Evolutionary conservation across 495 filamentous ascomycete genomes (phyloP).

Genomic region (Podospora bellae-mahoneyi): DNA sequence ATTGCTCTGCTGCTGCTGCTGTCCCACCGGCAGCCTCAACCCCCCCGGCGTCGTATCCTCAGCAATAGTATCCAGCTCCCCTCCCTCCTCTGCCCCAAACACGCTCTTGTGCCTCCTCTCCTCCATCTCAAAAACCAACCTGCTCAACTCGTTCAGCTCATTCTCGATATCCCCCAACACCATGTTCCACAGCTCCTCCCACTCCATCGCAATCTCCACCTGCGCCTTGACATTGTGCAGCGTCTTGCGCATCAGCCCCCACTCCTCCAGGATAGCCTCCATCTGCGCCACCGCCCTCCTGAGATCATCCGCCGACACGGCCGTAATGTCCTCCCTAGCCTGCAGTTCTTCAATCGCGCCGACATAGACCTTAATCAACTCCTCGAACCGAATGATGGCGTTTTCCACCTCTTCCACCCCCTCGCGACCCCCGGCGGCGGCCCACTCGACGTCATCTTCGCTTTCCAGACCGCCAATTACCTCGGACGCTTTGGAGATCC

Average conservation of each 20-base stretch:
- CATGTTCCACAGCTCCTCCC: slow-evolving; percentile 94
- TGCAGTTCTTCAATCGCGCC: slow-evolving; percentile 86
- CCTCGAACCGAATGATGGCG: slow-evolving; percentile 80
- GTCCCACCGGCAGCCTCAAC: slow-evolving; percentile 33
- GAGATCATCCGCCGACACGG: slow-evolving; percentile 64
- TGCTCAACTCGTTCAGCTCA: slow-evolving; percentile 79
- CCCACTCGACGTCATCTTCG: slow-evolving; percentile 97
- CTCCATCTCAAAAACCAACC: slow-evolving; percentile 93
- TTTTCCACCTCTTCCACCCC: slow-evolving; percentile 85
- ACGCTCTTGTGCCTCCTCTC: slow-evolving; percentile 77
- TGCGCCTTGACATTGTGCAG: slow-evolving; percentile 78
- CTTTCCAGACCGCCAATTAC: slow-evolving; percentile 81
- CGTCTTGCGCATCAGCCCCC: slow-evolving; percentile 71
- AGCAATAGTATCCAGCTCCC: slow-evolving; percentile 86
- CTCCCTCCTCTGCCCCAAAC: slow-evolving; percentile 54
- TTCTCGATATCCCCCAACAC: slow-evolving; percentile 90
- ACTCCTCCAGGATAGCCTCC: slow-evolving; percentile 79
- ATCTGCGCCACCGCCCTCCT: slow-evolving; percentile 75
- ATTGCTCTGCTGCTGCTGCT: slow-evolving; percentile 39
- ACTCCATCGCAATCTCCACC: slow-evolving; percentile 96
- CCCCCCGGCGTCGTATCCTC: slow-evolving; percentile 72
- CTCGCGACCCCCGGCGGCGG: slow-evolving; percentile 85
- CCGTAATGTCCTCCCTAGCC: slow-evolving; percentile 68
- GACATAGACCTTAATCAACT: slow-evolving; percentile 84
- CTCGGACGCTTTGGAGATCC: slow-evolving; percentile 86